Conservation (phyloP, 108 stramenopile genomes). For the Licmophora abbreviata region DNA sequence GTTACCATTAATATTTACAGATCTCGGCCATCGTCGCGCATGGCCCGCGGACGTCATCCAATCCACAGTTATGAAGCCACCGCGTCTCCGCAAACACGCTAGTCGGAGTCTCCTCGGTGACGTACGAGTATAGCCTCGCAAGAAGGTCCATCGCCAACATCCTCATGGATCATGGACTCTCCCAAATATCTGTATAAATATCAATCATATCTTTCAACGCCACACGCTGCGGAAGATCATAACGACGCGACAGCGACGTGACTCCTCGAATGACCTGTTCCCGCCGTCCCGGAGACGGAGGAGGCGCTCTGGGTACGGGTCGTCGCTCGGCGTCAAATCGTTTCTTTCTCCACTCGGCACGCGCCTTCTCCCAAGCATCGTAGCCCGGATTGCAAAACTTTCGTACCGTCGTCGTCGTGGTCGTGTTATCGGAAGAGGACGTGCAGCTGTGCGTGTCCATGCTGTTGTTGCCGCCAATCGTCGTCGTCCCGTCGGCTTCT, state of each 20-base stretch:
- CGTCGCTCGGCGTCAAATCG: background rate
- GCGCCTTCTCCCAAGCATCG: background rate
- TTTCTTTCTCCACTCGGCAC: background rate
- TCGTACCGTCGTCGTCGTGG: background rate
- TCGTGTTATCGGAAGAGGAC: background rate
- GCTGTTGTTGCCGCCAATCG: background rate
- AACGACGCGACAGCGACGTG: background rate
- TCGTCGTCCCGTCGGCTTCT: background rate
- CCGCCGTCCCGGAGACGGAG: background rate
- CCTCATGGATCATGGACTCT: too few relatives aligned
- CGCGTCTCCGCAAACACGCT: too few relatives aligned
- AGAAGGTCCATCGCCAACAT: too few relatives aligned
- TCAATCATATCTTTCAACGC: background rate
- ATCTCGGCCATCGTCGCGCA: too few relatives aligned
- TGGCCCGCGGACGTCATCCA: too few relatives aligned
- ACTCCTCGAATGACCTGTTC: background rate
- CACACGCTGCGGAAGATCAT: background rate
- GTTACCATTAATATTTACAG: too few relatives aligned
- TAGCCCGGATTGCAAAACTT: conserved; percentile 1
- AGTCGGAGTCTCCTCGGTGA: too few relatives aligned
- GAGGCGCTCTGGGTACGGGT: background rate
- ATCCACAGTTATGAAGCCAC: too few relatives aligned
- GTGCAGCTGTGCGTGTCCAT: background rate
- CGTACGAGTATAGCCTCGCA: too few relatives aligned
- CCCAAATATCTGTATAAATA: background rate